Evolutionary conservation across 2,329 filamentous ascomycete genomes (phyloP), one percentile per base, ranked within the genome.

Genomic region (Aschersonia sp.): DNA sequence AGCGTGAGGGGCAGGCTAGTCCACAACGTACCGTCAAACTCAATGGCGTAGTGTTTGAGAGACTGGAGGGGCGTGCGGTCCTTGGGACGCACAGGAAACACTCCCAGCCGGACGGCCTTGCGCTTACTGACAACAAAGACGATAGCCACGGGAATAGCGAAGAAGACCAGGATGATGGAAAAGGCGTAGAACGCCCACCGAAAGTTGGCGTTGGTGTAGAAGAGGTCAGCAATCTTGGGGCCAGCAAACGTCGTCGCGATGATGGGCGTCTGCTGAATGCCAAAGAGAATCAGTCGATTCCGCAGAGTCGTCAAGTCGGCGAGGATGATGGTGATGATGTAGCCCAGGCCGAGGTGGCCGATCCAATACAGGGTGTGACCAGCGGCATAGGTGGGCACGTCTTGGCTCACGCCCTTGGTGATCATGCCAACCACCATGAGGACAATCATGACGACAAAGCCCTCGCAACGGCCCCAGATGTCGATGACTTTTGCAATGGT

Each of bases 341-440:
- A 70, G 5, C 57, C 53, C 5, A 70, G 53, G 6, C 65, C 67
- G 5, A 66, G 57, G 48, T 68, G 63, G 14, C 81, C 81, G 43
- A 79, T 72, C 59, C 75, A 78, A 58, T 81, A 83, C 49, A 85
- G 76, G 4, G 81, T 76, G 53, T 80, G 68, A 30, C 73, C 78
- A 5, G 76, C 78, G 43, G 73, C 72, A 57, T 79, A 83, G 3
- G 72, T 75, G 52, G 73, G 65, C 35, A 82, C 67, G 50, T 73
- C 73, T 40, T 72, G 64, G 56, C 71, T 81, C 1, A 69, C 67
- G 12, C 81, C 81, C 66, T 81, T 82, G 62, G 85, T 72, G 52
- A 80, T 71, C 58, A 81, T 75, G 6, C 72, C 69, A 48, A 79
- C 59, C 51, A 74, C 64, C 50, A 66, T 67, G 31, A 73, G 59